Evolutionary conservation across 2,329 filamentous ascomycete genomes (phyloP).

Genomic region (Ceratocystiopsis minuta): DNA sequence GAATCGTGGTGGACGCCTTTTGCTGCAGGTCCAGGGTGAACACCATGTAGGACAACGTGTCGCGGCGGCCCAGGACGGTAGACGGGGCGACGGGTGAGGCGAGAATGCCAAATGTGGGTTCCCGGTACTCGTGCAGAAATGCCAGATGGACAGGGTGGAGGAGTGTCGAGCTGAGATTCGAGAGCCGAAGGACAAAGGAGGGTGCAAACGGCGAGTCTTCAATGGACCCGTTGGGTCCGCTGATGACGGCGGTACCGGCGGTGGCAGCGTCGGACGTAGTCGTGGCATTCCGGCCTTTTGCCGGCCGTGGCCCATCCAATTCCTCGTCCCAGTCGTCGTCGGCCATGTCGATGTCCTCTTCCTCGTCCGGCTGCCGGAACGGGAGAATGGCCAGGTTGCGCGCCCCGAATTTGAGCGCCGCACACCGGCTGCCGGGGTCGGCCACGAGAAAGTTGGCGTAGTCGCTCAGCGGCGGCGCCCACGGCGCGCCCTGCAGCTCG

Average conservation of each 20-base stretch:
- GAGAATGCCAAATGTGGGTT: slow-evolving; percentile 90
- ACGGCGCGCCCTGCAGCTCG: slow-evolving; percentile 66
- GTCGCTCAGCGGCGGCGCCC: slow-evolving; percentile 56
- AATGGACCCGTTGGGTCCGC: slow-evolving; percentile 25
- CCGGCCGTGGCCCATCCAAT: slow-evolving; percentile 48
- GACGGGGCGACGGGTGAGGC: slow-evolving; percentile 60
- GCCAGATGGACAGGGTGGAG: slow-evolving; percentile 80
- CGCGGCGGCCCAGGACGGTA: slow-evolving; percentile 63
- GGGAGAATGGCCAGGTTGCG: slow-evolving; percentile 85
- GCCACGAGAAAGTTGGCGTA: slow-evolving; percentile 70
- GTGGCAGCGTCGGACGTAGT: slow-evolving; percentile 7
- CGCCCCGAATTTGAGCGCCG: slow-evolving; percentile 78
- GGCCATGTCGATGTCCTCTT: slow-evolving; percentile 44
- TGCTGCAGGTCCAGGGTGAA: slow-evolving; percentile 91
- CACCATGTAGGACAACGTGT: slow-evolving; percentile 78
- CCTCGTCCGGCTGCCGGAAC: slow-evolving; percentile 66
- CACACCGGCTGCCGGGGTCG: slow-evolving; percentile 84
- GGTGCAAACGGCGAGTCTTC: slow-evolving; percentile 63
- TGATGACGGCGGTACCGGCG: slow-evolving; percentile 20
- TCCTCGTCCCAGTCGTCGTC: slow-evolving; percentile 70
- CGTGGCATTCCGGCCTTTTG: slow-evolving; percentile 22
- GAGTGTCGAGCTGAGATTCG: slow-evolving; percentile 70
- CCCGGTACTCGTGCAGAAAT: slow-evolving; percentile 91
- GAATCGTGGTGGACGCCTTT: slow-evolving; percentile 76
- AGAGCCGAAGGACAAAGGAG: slow-evolving; percentile 84